Percentiles rank a stretch among this genome's conserved stretches.
Evolutionary conservation across 768 basidiomycete genomes (phyloP).

Genomic region (Russula virescens): DNA sequence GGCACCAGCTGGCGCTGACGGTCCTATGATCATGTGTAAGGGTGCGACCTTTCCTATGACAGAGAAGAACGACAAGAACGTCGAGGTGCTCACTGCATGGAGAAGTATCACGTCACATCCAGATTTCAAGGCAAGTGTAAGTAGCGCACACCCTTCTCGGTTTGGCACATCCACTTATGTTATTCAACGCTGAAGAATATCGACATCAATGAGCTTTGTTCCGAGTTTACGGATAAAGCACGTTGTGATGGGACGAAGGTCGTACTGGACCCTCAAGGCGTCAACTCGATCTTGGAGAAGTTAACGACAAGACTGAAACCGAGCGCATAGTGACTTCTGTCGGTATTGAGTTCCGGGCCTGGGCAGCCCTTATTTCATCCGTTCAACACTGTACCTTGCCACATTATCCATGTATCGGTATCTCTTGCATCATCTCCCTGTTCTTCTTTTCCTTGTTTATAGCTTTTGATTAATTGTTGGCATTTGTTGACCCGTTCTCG

Average conservation of each 20-base stretch:
- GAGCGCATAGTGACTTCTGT: slow-evolving; percentile 3
- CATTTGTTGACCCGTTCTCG: background rate
- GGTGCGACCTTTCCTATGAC: slow-evolving; percentile 67
- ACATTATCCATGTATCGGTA: slow-evolving; percentile 16
- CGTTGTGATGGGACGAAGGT: slow-evolving; percentile 81
- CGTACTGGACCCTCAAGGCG: slow-evolving; percentile 53
- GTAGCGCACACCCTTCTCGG: slow-evolving; percentile 25
- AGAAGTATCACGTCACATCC: slow-evolving; percentile 68
- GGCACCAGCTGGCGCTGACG: slow-evolving; percentile 39
- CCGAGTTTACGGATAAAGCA: slow-evolving; percentile 77
- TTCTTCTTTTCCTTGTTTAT: slow-evolving; percentile 12
- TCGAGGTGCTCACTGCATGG: slow-evolving; percentile 79
- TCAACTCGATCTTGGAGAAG: slow-evolving; percentile 40
- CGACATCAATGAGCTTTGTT: slow-evolving; percentile 73
- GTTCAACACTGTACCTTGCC: slow-evolving; percentile 9
- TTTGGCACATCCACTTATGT: background rate
- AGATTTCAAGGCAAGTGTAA: slow-evolving; percentile 57
- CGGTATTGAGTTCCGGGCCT: background rate
- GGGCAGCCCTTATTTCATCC: background rate
- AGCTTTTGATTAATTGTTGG: slow-evolving; percentile 5
- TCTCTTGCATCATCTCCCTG: slow-evolving; percentile 7
- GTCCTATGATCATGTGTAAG: slow-evolving; percentile 57
- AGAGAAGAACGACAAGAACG: slow-evolving; percentile 60
- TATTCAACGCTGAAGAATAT: slow-evolving; percentile 43
- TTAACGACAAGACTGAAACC: slow-evolving; percentile 31